phyloP scores from a whole-genome alignment of 805 yeast genomes.

The Naumovozyma baii region DNA sequence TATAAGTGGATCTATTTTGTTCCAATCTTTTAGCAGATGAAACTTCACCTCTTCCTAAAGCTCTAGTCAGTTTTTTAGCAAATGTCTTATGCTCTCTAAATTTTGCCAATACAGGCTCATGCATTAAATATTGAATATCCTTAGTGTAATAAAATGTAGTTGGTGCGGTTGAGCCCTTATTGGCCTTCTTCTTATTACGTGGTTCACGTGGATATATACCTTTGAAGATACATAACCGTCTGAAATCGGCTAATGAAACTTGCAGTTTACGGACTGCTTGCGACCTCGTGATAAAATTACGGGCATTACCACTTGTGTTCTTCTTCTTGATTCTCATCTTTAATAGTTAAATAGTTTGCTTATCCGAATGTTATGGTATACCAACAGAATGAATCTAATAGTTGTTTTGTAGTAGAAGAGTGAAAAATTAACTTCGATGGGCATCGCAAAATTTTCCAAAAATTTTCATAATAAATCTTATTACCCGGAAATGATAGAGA shows the following conservation, averaged over 20 bases:
- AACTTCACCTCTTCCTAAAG: constrained; percentile 86
- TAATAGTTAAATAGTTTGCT: constrained; percentile 1
- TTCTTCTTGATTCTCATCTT: constrained; percentile 65
- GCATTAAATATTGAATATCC: constrained; percentile 89
- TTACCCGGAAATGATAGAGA: no score
- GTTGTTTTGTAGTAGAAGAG: neutral
- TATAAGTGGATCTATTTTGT: constrained; percentile 57
- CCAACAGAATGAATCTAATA: no score
- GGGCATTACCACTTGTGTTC: constrained; percentile 81
- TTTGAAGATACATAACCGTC: constrained; percentile 93
- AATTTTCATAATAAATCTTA: neutral
- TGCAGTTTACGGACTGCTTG: constrained; percentile 90
- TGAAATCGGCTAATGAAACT: constrained; percentile 90
- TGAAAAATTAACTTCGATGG: constrained; percentile 3
- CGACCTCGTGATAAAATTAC: constrained; percentile 84
- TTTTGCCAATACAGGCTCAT: constrained; percentile 84
- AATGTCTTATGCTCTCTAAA: constrained; percentile 95
- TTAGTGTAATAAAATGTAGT: constrained; percentile 88
- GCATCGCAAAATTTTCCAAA: constrained; percentile 2
- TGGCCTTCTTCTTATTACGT: constrained; percentile 88
- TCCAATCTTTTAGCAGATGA: constrained; percentile 82
- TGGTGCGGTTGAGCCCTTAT: constrained; percentile 95
- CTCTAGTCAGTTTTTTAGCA: constrained; percentile 80
- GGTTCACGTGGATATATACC: constrained; percentile 98
- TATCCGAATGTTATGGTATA: no score